Evolutionary conservation across 192 early-diverging fungal genomes (phyloP), one percentile per base, ranked within the genome.

Genomic region (Coemansia sp.): DNA sequence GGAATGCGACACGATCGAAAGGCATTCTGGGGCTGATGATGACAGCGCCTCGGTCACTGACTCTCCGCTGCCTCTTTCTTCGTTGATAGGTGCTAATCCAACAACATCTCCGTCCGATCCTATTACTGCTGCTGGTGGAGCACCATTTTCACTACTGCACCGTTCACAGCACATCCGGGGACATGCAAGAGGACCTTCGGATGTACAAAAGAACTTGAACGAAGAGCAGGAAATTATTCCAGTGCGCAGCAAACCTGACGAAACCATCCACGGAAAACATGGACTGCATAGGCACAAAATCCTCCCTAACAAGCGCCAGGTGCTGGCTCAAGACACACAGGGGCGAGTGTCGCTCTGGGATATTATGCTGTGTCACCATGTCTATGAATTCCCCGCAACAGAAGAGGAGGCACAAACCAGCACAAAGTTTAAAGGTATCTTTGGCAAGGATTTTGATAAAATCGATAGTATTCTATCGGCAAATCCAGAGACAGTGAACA

Each of bases 331-430:
- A 71, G 91, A 98, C 70, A 91, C 91, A 26, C 85, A 67, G 39
- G 93, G 92, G 0, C 85, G 88, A 37, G 89, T 98, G 12, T 87
- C 87, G 0, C 76, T 98, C 41, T 99, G 98, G 98, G 96, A 99
- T 81, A 86, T 99, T 48, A 86, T 97, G 54, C 70, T 79, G 21
- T 86, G 90, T 76, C 74, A 86, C 70, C 85, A 85, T 19, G 37
- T 86, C 3, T 61, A 84, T 61, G 71, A 69, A 39, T 79, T 84
- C 53, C 76, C 76, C 5, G 86, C 84, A 8, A 75, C 74, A 5
- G 82, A 85, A 18, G 63, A 86, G 42, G 84, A 90, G 5, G 81
- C 88, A 16, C 69, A 85, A 44, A 70, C 79, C 56, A 89, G 93
- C 52, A 85, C 86, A 4, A 56, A 79, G 10, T 83, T 65, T 40